Evolutionary conservation across 2,329 filamentous ascomycete genomes (phyloP).

Genomic region (Fusarium sp.): DNA sequence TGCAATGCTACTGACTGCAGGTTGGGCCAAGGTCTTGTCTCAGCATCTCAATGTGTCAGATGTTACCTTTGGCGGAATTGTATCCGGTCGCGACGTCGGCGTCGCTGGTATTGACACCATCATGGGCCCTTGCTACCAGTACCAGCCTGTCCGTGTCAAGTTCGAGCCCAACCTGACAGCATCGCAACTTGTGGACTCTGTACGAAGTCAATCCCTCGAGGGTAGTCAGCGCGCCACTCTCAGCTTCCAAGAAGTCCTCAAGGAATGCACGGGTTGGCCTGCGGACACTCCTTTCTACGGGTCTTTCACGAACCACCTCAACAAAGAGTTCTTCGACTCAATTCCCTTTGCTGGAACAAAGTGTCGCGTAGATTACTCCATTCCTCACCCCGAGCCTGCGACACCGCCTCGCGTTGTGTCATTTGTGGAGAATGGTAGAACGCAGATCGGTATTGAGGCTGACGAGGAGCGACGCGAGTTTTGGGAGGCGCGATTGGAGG

Average conservation of each 20-base stretch:
- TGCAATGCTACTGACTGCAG: constrained; percentile 45
- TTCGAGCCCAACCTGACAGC: constrained; percentile 41
- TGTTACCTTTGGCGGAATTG: constrained; percentile 45
- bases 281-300: constrained; percentile 34
- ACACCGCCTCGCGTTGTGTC: constrained; percentile 44
- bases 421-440: constrained; percentile 40
- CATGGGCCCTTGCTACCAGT: constrained; percentile 48
- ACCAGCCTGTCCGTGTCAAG: constrained; percentile 45
- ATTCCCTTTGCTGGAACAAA: constrained; percentile 44
- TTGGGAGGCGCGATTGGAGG: constrained; percentile 43
- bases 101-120: constrained; percentile 38
- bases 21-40: constrained; percentile 44
- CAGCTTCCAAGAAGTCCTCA: constrained; percentile 35
- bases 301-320: constrained; percentile 47
- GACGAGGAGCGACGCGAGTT: constrained; percentile 44
- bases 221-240: constrained; percentile 42
- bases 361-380: constrained; percentile 45
- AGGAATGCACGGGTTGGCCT: constrained; percentile 41
- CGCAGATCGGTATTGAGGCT: constrained; percentile 44
- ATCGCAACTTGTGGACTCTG: constrained; percentile 35
- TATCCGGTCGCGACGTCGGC: constrained; percentile 43
- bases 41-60: constrained; percentile 35
- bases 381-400: constrained; percentile 42
- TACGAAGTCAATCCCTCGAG: constrained; percentile 40
- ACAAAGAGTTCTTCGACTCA: constrained; percentile 45